These are phyloP conservation scores for Phytophthora sp. DNA, from an alignment of 352 stramenopile genomes.

Conservation along the genomic window DNA sequence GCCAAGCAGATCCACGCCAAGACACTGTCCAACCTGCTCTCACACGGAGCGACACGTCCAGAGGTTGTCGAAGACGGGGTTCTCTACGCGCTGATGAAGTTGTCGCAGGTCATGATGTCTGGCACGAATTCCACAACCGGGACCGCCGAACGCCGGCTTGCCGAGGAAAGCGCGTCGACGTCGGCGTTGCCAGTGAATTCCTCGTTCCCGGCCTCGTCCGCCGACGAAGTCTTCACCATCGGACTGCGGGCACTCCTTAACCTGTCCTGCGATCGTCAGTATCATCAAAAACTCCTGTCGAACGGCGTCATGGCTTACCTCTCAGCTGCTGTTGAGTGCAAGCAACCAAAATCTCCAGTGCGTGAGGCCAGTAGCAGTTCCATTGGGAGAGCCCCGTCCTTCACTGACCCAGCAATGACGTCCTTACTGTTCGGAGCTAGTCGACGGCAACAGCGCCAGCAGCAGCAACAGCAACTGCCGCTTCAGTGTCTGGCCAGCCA, in stretches of 20 bases:
- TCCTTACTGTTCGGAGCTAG: constrained; percentile 31
- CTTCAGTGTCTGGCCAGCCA: constrained; percentile 18
- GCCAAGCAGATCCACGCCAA: constrained; percentile 86
- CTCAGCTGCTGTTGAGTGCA: constrained; percentile 47
- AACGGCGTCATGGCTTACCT: constrained; percentile 80
- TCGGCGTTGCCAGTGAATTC: no score
- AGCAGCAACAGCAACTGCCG: constrained; percentile 13
- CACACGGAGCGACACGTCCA: constrained; percentile 52
- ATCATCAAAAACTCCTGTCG: constrained; percentile 71
- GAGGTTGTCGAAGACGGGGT: constrained; percentile 79
- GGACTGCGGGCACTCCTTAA: constrained; percentile 82
- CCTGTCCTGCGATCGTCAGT: constrained; percentile 68
- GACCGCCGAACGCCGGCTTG: no score
- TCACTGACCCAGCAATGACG: constrained; percentile 7
- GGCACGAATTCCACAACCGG: constrained; percentile 4
- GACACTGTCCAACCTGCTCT: constrained; percentile 80
- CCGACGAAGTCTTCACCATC: constrained; percentile 72
- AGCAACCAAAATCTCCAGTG: constrained; percentile 16
- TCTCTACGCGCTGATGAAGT: constrained; percentile 81
- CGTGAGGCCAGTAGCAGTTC: no score
- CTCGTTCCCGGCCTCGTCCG: constrained; percentile 31
- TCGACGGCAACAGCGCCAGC: constrained; percentile 4
- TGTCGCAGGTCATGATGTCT: constrained; percentile 66
- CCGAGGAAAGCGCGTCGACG: no score
- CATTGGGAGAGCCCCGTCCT: neutral